Conservation (phyloP, 1,284 basidiomycete genomes). For the Irpex sp. region DNA sequence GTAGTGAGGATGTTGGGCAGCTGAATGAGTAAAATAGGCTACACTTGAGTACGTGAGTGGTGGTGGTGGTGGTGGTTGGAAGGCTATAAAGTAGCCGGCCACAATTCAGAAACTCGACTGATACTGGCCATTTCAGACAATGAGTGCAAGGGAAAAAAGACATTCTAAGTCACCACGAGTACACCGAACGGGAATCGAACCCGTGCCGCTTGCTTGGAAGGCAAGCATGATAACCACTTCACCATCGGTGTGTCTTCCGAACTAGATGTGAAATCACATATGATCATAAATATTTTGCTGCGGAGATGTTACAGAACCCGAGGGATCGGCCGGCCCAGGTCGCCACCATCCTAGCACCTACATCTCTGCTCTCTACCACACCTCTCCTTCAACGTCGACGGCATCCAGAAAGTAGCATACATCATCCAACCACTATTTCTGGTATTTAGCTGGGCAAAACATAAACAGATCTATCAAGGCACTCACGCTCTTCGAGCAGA, state of each 20-base stretch:
- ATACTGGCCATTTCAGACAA: neutral
- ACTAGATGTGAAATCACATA: neutral
- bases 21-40: neutral
- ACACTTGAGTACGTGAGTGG: too few relatives aligned
- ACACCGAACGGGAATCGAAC: slow-evolving; percentile 77
- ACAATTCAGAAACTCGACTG: neutral
- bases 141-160: neutral
- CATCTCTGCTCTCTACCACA: neutral
- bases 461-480: neutral
- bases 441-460: too few relatives aligned
- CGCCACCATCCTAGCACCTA: neutral
- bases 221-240: slow-evolving; percentile 85
- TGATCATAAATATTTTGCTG: neutral
- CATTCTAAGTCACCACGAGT: slow-evolving; percentile 24
- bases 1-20: neutral
- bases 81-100: neutral
- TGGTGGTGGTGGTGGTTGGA: neutral
- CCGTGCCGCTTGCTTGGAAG: slow-evolving; percentile 84
- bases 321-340: neutral
- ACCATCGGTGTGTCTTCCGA: slow-evolving; percentile 53
- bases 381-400: neutral
- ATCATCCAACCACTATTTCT: neutral
- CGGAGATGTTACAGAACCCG: too few relatives aligned
- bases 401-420: neutral
- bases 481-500: neutral